phyloP scores from a whole-genome alignment of 345 rosid species.

The Linum lewisii region DNA sequence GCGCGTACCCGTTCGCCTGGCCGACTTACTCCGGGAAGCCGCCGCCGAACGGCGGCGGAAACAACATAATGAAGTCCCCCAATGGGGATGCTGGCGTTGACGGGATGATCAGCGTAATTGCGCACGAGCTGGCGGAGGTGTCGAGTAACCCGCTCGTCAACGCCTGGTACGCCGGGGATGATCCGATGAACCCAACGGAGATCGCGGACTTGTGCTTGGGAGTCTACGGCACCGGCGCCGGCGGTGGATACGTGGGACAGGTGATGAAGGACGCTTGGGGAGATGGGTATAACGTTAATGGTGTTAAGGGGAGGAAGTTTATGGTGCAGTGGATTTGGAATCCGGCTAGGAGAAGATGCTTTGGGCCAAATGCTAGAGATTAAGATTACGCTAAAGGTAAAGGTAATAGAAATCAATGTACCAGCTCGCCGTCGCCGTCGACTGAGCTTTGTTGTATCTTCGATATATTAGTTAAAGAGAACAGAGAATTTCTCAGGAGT shows the following conservation, averaged over 20 bases:
- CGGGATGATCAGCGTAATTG: slow-evolving; percentile 57
- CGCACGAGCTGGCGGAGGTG: slow-evolving; percentile 56
- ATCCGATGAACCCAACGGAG: slow-evolving; percentile 50
- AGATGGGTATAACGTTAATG: slow-evolving; percentile 43
- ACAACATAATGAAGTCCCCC: slow-evolving; percentile 34
- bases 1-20: slow-evolving; percentile 58
- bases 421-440: too few relatives aligned
- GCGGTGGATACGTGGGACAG: slow-evolving; percentile 48
- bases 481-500: not conserved
- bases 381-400: slow-evolving; percentile 10
- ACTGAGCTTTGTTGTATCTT: too few relatives aligned
- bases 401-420: too few relatives aligned
- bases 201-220: slow-evolving; percentile 60
- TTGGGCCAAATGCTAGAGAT: slow-evolving; percentile 52
- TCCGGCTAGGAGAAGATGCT: slow-evolving; percentile 44
- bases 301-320: slow-evolving; percentile 44
- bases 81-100: slow-evolving; percentile 51
- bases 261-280: slow-evolving; percentile 41
- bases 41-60: slow-evolving; percentile 25
- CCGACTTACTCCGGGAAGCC: slow-evolving; percentile 34
- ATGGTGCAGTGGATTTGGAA: slow-evolving; percentile 58
- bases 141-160: slow-evolving; percentile 49
- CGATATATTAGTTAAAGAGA: not conserved
- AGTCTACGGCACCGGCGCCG: slow-evolving; percentile 45
- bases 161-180: slow-evolving; percentile 57